Evolutionary conservation across 495 filamentous ascomycete species (phyloP), one percentile per base, ranked within the genome.

Genomic region (Daldinia childiae): DNA sequence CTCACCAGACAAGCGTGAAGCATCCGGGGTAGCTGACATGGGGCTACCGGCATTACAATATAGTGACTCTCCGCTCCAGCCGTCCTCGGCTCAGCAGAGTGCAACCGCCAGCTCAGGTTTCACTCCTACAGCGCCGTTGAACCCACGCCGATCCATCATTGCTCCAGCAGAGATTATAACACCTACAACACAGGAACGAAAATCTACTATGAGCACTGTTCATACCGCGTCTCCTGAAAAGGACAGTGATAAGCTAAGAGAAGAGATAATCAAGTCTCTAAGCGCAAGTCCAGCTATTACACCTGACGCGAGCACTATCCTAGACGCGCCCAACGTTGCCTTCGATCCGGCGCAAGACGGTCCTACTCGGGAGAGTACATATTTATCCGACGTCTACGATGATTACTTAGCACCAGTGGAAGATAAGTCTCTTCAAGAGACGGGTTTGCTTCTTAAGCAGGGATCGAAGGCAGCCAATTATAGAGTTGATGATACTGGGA

Each of bases 201-300:
- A 87, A 8, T 85, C 88, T 14, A 82, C 84, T 6, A 76, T 87
- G 57, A 89, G 87, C 57, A 86, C 87, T 4, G 85, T 88, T 5
- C 79, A 82, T 17, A 86, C 83, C 1, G 78, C 84, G 12, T 83
- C 90, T 55, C 81, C 82, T 1, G 85, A 92, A 59, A 86, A 89
- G 36, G 92, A 96, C 70, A 94, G 86, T 71, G 93, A 97, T 65
- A 85, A 88, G 58, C 79, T 96, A 56, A 82, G 90, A 30, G 90
- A 93, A 68, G 93, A 97, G 70, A 96, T 96, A 36, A 91, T 94
- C 27, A 88, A 87, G 38, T 91, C 88, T n/a, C 79, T 95, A 12
- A 93, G 86, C 50, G 61, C 73, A 50, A 61, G 71, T 41, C 74
- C 76, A 6, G 32, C 71, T 1, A 64, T 62, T 26, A 68, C 73